phyloP scores from a whole-genome alignment of 768 basidiomycete genomes.

The Amanita subjunquillea region DNA sequence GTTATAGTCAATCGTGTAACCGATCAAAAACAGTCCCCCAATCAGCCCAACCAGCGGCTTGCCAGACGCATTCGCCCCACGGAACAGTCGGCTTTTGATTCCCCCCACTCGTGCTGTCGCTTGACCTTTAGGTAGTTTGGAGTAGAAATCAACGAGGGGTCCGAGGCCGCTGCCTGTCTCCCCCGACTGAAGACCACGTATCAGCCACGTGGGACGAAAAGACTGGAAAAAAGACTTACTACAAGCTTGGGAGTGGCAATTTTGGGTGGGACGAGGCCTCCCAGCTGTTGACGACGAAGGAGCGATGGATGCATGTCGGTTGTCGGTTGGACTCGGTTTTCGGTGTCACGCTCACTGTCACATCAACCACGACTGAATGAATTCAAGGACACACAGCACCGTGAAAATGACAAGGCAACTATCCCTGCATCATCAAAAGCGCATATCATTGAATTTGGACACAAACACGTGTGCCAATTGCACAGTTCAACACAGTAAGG shows the following conservation, averaged over 20 bases:
- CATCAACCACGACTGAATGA: too few relatives aligned
- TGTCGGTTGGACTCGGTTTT: slow-evolving; percentile 12
- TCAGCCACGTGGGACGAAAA: neutral
- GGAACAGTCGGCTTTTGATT: slow-evolving; percentile 75
- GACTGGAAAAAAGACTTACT: slow-evolving; percentile 32
- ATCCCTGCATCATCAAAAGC: too few relatives aligned
- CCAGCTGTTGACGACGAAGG: slow-evolving; percentile 68
- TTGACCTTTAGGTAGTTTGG: slow-evolving; percentile 88
- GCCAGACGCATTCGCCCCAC: slow-evolving; percentile 77
- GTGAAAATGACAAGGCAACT: too few relatives aligned
- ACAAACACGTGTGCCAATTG: too few relatives aligned
- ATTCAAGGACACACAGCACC: too few relatives aligned
- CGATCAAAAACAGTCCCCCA: slow-evolving; percentile 58
- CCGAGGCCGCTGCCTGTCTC: slow-evolving; percentile 73
- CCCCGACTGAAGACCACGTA: slow-evolving; percentile 45
- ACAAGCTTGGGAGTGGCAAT: slow-evolving; percentile 86
- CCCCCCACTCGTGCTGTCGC: slow-evolving; percentile 52
- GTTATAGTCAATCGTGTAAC: slow-evolving; percentile 86
- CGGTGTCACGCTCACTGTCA: neutral
- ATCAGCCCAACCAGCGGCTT: slow-evolving; percentile 57
- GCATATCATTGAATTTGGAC: too few relatives aligned
- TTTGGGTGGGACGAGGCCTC: slow-evolving; percentile 86
- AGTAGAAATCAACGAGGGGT: slow-evolving; percentile 91
- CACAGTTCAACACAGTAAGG: too few relatives aligned
- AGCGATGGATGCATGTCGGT: slow-evolving; percentile 70